Conservation (phyloP, 139 green algal species). For the Astrephomene gubernaculifera region DNA sequence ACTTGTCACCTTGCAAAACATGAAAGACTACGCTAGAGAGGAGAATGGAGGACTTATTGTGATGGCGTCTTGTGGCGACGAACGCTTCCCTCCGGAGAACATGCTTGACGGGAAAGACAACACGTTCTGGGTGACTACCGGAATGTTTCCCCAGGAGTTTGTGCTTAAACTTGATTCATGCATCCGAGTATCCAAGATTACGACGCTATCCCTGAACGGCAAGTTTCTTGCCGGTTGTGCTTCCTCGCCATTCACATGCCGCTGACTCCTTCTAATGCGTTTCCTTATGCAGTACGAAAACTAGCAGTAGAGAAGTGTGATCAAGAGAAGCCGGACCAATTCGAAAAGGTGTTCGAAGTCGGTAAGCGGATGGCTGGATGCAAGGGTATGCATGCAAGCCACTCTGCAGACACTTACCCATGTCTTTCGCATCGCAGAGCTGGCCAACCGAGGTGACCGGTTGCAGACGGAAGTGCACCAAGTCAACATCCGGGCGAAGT, state of each 20-base stretch:
- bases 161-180: slow-evolving; percentile 48
- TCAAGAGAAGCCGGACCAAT: slow-evolving; percentile 48
- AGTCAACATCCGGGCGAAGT: slow-evolving; percentile 59
- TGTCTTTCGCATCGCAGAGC: slow-evolving; percentile 39
- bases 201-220: slow-evolving; percentile 57
- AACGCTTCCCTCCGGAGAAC: slow-evolving; percentile 66
- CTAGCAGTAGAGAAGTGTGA: slow-evolving; percentile 59
- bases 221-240: not conserved
- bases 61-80: slow-evolving; percentile 65
- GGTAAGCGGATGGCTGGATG: slow-evolving; percentile 32
- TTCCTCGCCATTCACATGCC: not conserved
- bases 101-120: slow-evolving; percentile 63
- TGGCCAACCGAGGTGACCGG: slow-evolving; percentile 46
- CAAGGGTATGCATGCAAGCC: not conserved
- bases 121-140: slow-evolving; percentile 73
- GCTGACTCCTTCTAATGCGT: not conserved
- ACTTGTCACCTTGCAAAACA: not conserved
- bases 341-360: slow-evolving; percentile 65
- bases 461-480: slow-evolving; percentile 62
- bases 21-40: slow-evolving; percentile 63
- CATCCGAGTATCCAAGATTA: slow-evolving; percentile 59
- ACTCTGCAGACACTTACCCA: not conserved
- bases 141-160: slow-evolving; percentile 71
- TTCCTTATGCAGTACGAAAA: slow-evolving; percentile 50
- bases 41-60: slow-evolving; percentile 60